Conservation (phyloP, 1,139 yeast genomes). For the Pichia sp. region DNA sequence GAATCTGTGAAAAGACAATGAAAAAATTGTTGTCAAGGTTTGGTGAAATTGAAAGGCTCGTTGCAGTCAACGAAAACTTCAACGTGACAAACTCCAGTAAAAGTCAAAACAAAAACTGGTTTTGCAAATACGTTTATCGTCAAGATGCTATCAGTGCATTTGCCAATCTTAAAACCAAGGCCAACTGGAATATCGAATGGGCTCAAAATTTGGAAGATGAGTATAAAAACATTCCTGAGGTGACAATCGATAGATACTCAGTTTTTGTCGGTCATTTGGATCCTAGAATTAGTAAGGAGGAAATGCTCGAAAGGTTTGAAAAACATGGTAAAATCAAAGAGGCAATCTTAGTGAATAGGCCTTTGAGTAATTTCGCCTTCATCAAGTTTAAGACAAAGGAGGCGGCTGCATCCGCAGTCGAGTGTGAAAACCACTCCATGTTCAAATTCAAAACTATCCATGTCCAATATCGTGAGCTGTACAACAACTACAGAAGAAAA, state of each 20-base stretch:
- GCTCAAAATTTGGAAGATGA: slow-evolving; percentile 68
- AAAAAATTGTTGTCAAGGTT: slow-evolving; percentile 42
- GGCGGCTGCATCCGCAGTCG: slow-evolving; percentile 82
- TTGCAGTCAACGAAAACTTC: slow-evolving; percentile 44
- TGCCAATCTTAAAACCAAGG: slow-evolving; percentile 57
- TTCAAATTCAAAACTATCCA: slow-evolving; percentile 72
- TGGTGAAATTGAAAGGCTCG: slow-evolving; percentile 73
- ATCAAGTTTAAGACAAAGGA: slow-evolving; percentile 58
- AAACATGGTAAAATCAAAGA: slow-evolving; percentile 62
- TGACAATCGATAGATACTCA: slow-evolving; percentile 62
- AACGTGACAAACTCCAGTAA: slow-evolving; percentile 19
- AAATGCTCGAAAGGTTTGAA: slow-evolving; percentile 53
- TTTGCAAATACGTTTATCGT: slow-evolving; percentile 74
- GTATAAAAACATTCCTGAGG: slow-evolving; percentile 32
- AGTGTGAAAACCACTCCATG: slow-evolving; percentile 74
- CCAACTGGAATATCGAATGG: slow-evolving; percentile 67
- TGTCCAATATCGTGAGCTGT: slow-evolving; percentile 73
- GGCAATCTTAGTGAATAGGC: slow-evolving; percentile 48
- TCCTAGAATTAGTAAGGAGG: slow-evolving; percentile 50
- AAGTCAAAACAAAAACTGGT: slow-evolving; percentile 54
- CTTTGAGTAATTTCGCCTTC: slow-evolving; percentile 64
- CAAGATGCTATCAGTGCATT: slow-evolving; percentile 90
- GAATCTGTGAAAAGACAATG: slow-evolving; percentile 35
- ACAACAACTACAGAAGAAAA: slow-evolving; percentile 34
- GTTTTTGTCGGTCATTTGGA: slow-evolving; percentile 75